Evolutionary conservation across 164 flowering plant species (phyloP).

Genomic region (Pachysandra terminalis): DNA sequence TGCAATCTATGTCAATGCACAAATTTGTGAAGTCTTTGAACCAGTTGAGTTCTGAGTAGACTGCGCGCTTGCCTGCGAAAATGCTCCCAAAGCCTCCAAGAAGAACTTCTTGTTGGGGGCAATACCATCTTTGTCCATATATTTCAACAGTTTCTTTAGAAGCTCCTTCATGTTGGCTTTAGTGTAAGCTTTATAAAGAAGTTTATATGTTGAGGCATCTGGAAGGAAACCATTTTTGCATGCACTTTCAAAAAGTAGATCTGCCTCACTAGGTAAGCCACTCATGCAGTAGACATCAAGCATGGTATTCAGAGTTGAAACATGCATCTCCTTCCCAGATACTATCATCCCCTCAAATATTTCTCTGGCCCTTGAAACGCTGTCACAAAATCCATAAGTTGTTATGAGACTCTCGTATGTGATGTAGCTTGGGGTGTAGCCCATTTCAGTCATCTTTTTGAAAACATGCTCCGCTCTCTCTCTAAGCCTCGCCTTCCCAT

Average conservation of each 20-base stretch:
- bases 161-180: slow-evolving; percentile 76
- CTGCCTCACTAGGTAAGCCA: slow-evolving; percentile 70
- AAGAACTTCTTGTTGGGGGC: slow-evolving; percentile 89
- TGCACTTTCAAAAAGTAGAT: slow-evolving; percentile 50
- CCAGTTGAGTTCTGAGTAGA: slow-evolving; percentile 14
- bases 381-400: slow-evolving; percentile 80
- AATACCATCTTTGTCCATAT: slow-evolving; percentile 78
- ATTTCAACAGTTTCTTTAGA: slow-evolving; percentile 46
- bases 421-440: slow-evolving; percentile 64
- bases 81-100: slow-evolving; percentile 78
- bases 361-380: slow-evolving; percentile 71
- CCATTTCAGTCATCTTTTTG: slow-evolving; percentile 55
- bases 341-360: slow-evolving; percentile 48
- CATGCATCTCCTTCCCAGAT: slow-evolving; percentile 53
- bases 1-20: slow-evolving; percentile 19
- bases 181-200: slow-evolving; percentile 85
- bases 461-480: slow-evolving; percentile 70
- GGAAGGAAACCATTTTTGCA: slow-evolving; percentile 30
- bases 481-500: slow-evolving; percentile 85
- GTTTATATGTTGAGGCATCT: slow-evolving; percentile 77
- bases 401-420: slow-evolving; percentile 79
- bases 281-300: slow-evolving; percentile 86
- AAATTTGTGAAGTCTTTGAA: slow-evolving; percentile 6
- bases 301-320: slow-evolving; percentile 86
- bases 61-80: slow-evolving; percentile 25